phyloP scores from a whole-genome alignment of 1,139 yeast species.

The Suhomyces bokatorum region DNA sequence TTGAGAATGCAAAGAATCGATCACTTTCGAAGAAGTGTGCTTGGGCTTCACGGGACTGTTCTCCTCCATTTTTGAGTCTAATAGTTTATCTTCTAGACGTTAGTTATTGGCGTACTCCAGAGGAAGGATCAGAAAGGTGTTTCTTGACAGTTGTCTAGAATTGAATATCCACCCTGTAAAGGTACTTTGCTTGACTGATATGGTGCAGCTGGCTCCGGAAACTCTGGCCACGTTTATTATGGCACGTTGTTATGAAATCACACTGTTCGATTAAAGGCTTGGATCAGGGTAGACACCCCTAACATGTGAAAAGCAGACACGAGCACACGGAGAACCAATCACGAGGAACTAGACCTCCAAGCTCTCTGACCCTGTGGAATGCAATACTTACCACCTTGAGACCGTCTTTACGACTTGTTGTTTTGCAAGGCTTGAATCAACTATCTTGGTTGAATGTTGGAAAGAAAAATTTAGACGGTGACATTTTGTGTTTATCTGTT shows the following conservation, averaged over 20 bases:
- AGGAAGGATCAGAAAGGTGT: no score
- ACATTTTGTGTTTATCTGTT: constrained; percentile 13
- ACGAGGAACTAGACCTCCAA: no score
- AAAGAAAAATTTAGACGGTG: constrained; percentile 16
- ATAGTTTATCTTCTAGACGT: neutral
- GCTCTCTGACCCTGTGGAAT: neutral
- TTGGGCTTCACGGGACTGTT: constrained; percentile 14
- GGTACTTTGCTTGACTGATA: neutral
- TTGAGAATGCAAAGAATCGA: constrained; percentile 56
- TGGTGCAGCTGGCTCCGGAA: no score
- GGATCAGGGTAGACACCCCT: no score
- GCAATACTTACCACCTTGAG: constrained; percentile 5
- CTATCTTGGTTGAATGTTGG: constrained; percentile 11
- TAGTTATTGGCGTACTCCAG: neutral
- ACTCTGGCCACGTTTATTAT: no score
- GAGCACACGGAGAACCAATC: no score
- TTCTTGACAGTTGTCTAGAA: neutral
- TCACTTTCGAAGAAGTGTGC: constrained; percentile 48
- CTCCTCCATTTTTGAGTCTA: constrained; percentile 11
- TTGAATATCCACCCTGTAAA: neutral
- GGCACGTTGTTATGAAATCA: no score
- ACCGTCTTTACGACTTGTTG: constrained; percentile 3
- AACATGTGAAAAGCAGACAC: no score
- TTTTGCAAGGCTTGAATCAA: constrained; percentile 7
- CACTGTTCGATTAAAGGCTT: no score